Evolutionary conservation across 1,139 yeast species (phyloP).

Genomic region (Hyphopichia fennica): DNA sequence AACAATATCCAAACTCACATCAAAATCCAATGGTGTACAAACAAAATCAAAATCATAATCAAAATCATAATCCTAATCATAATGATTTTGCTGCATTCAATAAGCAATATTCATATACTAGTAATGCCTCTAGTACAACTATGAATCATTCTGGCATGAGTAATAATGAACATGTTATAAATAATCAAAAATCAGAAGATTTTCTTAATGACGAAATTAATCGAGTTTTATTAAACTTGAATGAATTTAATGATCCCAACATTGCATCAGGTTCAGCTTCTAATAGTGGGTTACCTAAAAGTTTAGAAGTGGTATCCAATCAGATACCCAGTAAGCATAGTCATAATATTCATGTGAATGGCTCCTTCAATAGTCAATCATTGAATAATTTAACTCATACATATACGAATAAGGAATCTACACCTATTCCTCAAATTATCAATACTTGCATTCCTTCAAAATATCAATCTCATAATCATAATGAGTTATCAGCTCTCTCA

Average conservation of each 20-base stretch:
- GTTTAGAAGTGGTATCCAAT: not conserved
- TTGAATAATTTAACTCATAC: not conserved
- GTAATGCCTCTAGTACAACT: not conserved
- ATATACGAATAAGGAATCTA: not conserved
- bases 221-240: constrained; percentile 18
- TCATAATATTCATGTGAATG: not conserved
- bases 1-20: not conserved
- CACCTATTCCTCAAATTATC: not conserved
- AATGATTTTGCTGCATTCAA: not conserved
- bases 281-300: not conserved
- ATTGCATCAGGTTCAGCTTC: not conserved
- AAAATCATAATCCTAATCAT: not conserved
- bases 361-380: not conserved
- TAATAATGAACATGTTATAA: not conserved
- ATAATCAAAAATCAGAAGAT: not conserved
- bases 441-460: not conserved
- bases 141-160: not conserved
- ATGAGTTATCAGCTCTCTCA: constrained; percentile 3
- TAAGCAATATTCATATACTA: not conserved
- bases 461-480: not conserved
- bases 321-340: not conserved
- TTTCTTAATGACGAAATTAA: constrained; percentile 21
- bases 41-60: not conserved
- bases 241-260: constrained; percentile 12
- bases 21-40: not conserved